Percentiles rank a stretch among this genome's conserved stretches.
Conservation (phyloP, 225 moss, liverwort and hornwort species). For the Pseudoscleropodium purum region DNA sequence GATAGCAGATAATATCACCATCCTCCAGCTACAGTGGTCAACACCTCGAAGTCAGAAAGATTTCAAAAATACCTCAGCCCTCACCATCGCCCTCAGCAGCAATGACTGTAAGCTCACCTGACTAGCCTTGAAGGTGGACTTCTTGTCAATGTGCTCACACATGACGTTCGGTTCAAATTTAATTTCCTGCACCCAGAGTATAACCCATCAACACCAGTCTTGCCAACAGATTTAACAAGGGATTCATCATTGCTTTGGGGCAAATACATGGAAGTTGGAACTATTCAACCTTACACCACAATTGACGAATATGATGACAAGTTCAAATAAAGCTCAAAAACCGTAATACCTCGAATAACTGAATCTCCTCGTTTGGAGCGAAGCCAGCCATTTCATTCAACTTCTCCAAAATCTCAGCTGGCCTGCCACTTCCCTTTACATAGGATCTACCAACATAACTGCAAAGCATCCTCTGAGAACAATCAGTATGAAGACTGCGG, state of each 20-base stretch:
- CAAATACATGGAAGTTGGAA: background rate
- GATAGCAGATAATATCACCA: conserved; percentile 59
- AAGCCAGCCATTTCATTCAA: conserved; percentile 69
- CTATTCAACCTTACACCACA: background rate
- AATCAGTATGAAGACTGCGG: background rate
- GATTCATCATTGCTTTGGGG: background rate
- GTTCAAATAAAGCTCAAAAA: background rate
- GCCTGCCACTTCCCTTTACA: conserved; percentile 44
- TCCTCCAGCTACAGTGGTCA: conserved; percentile 35
- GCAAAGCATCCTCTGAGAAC: conserved; percentile 7
- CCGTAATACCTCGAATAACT: conserved; percentile 47
- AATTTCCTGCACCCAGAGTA: conserved; percentile 61
- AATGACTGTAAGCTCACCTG: conserved; percentile 21
- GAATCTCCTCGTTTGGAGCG: conserved; percentile 40
- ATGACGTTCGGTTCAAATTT: conserved; percentile 99
- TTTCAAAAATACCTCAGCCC: background rate
- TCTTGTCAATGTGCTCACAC: conserved; percentile 87
- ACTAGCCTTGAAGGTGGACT: conserved; percentile 50
- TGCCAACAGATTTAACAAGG: background rate
- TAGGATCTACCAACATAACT: conserved; percentile 74
- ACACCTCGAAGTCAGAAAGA: background rate
- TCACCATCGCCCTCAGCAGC: background rate
- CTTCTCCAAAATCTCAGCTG: conserved; percentile 53
- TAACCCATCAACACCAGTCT: background rate
- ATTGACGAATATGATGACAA: background rate